A percentile compares a stretch with the other conserved stretches of the same genome.
phyloP scores from a whole-genome alignment of 208 protist genomes.

The Acanthamoeba castellanii region DNA sequence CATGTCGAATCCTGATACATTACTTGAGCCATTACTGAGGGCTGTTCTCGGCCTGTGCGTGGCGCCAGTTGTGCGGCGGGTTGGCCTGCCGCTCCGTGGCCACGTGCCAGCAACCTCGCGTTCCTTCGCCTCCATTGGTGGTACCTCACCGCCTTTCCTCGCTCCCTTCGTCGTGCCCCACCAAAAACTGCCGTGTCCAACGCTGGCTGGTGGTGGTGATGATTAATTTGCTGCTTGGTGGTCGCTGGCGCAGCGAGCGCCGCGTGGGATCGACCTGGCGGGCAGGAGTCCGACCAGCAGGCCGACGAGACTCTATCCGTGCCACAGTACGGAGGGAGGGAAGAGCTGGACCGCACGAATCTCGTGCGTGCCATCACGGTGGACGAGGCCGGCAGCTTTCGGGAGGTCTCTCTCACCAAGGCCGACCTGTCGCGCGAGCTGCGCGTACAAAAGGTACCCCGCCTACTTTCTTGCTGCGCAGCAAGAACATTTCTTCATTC shows the following conservation, averaged over 20 bases:
- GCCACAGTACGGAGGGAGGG: neutral
- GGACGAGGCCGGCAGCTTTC: neutral
- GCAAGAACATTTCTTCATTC: neutral
- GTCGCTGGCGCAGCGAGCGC: neutral
- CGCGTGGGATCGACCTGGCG: neutral
- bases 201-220: too few relatives aligned
- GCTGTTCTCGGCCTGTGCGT: too few relatives aligned
- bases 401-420: constrained; percentile 5
- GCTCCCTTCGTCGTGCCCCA: too few relatives aligned
- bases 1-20: too few relatives aligned
- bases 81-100: too few relatives aligned
- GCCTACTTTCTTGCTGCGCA: neutral
- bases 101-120: too few relatives aligned
- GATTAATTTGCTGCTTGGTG: too few relatives aligned
- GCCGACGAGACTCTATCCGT: neutral
- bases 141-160: too few relatives aligned
- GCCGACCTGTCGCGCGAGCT: constrained; percentile 26
- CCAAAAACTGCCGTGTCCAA: too few relatives aligned
- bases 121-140: too few relatives aligned
- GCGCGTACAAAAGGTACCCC: constrained; percentile 5
- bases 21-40: too few relatives aligned
- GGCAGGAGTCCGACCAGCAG: neutral
- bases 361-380: neutral
- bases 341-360: constrained; percentile 33
- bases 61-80: too few relatives aligned